Base-by-base conservation (phyloP, 1,284 basidiomycete species). In the Moesziomyces sp. region DNA sequence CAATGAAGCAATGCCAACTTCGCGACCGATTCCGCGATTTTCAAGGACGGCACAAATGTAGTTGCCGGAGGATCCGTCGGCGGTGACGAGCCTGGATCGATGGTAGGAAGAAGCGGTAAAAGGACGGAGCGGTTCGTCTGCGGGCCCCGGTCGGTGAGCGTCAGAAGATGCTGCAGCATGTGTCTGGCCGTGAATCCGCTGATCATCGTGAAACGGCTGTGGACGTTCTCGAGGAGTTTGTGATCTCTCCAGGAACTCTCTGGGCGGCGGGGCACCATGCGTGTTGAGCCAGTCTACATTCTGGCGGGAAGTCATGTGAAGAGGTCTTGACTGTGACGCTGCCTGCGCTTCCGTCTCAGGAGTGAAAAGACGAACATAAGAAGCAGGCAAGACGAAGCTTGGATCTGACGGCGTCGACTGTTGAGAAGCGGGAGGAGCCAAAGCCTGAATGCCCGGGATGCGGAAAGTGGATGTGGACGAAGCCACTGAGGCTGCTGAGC, bases 1-100 rank as follows among this genome's bases (percentile, higher is more conserved):
- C n/a, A 94, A 86, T 0, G 91, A 91, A 1, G 93, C 93, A 40
- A 95, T 89, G 4, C 93, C 93, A 3, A 94, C 89, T 84, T 95
- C 93, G 43, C 91, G 87, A 0, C 90, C 90, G 23, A 91, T 86
- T 3, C 92, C 85, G 83, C 63, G 38, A n/a, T 59, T 67, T 44
- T 74, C 71, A 30, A 72, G 28, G 30, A 73, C 47, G 14, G 78
- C 78, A 28, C 62, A 72, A 13, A 79, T 58, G 28, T 69, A 74
- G 46, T 45, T 69, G 19, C 65, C 65, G 2, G 60, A 57, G 4
- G 49, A 62, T 30, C 62, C 66, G 40, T 74, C 71, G 1, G 65
- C 71, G 2, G 71, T 74, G 45, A 68, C 55, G 0, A 68, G 52
- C 38, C 58, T 60, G 46, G 52, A 64, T 11, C 65, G 71, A 46